Conservation (phyloP, 495 filamentous ascomycete genomes). For the Aspergillus panamensis region DNA sequence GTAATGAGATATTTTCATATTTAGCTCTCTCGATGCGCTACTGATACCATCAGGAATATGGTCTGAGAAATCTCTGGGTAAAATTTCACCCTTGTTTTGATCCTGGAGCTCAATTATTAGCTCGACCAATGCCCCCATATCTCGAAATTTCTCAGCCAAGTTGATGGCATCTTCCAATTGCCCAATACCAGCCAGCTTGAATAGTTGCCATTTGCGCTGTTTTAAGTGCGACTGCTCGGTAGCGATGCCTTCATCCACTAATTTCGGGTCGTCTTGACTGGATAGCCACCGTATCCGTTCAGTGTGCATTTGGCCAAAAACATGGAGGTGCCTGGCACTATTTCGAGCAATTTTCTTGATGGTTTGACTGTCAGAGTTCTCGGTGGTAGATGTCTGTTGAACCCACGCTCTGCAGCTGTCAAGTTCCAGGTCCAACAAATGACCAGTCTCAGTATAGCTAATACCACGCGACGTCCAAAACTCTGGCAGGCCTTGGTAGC, state of each 20-base stretch:
- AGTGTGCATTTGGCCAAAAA: constrained; percentile 56
- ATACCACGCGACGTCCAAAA: constrained; percentile 69
- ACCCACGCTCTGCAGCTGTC: constrained; percentile 43
- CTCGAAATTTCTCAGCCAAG: constrained; percentile 70
- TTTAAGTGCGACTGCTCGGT: constrained; percentile 48
- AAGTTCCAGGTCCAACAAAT: constrained; percentile 45
- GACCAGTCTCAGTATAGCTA: constrained; percentile 47
- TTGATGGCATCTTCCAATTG: constrained; percentile 63
- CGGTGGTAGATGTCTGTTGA: constrained; percentile 31
- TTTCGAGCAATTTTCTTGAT: constrained; percentile 49
- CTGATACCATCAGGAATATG: constrained; percentile 16
- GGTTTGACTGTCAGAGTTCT: constrained; percentile 33
- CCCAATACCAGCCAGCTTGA: constrained; percentile 64
- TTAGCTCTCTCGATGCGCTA: constrained; percentile 34
- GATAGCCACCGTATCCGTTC: constrained; percentile 62
- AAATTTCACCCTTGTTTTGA: constrained; percentile 31
- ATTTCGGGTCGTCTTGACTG: constrained; percentile 45
- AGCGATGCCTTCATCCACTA: constrained; percentile 41
- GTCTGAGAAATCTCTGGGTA: constrained; percentile 8
- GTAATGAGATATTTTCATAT: constrained; percentile 53
- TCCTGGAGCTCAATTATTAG: constrained; percentile 49
- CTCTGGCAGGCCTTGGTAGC: constrained; percentile 63
- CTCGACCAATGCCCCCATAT: constrained; percentile 67
- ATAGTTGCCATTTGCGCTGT: constrained; percentile 56
- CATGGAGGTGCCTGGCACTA: constrained; percentile 52